These are phyloP conservation scores for Elsinoe australis DNA, from an alignment of 2,329 filamentous ascomycete genomes.

Conservation along the genomic window DNA sequence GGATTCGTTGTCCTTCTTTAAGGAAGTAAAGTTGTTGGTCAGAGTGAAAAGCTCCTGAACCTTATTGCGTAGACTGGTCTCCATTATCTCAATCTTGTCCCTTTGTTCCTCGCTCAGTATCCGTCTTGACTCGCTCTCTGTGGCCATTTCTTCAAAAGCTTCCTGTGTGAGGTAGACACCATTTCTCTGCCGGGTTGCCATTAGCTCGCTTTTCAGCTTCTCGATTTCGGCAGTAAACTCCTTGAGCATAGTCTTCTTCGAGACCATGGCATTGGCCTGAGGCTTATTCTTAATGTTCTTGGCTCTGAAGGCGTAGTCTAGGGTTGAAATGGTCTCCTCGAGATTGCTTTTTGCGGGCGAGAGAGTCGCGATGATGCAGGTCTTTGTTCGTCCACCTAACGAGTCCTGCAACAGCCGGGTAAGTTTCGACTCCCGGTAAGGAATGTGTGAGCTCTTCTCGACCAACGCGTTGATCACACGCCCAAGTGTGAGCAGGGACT, in stretches of 20 bases:
- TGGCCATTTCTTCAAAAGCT: conserved; percentile 81
- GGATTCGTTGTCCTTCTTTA: conserved; percentile 84
- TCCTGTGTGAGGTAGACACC: conserved; percentile 90
- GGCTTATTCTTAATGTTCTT: conserved; percentile 99
- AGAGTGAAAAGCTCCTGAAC: conserved; percentile 84
- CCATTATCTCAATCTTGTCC: conserved; percentile 86
- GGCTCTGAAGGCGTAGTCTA: conserved; percentile 94
- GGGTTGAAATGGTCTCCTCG: conserved; percentile 94
- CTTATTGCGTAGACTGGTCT: conserved; percentile 84
- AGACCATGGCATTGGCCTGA: conserved; percentile 83
- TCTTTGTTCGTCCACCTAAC: conserved; percentile 89
- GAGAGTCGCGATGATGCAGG: conserved; percentile 95
- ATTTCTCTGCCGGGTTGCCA: conserved; percentile 85
- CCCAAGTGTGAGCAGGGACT: conserved; percentile 87
- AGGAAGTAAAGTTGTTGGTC: conserved; percentile 74
- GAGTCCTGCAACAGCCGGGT: conserved; percentile 94
- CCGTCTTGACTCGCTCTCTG: conserved; percentile 81
- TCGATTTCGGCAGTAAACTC: conserved; percentile 93
- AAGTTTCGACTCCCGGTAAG: conserved; percentile 89
- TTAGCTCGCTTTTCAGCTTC: conserved; percentile 86
- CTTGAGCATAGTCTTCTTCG: conserved; percentile 82
- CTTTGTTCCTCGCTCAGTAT: conserved; percentile 89
- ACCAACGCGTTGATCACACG: conserved; percentile 97
- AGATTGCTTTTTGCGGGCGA: conserved; percentile 92
- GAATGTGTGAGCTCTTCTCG: conserved; percentile 82